phyloP scores from a whole-genome alignment of 495 filamentous ascomycete species.

The Aspergillus affinis region DNA sequence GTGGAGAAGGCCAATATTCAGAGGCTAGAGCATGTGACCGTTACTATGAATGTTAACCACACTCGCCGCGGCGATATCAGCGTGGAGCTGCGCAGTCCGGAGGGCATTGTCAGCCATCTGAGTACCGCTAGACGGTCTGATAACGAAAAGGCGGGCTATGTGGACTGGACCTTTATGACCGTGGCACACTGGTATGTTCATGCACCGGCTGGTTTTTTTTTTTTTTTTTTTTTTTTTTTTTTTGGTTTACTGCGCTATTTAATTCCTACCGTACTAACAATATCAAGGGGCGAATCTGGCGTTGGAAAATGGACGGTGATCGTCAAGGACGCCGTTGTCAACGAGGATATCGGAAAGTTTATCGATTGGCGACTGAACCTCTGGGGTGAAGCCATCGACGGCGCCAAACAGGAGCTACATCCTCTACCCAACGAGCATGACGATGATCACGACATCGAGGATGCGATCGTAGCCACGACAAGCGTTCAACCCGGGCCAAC shows the following conservation, averaged over 20 bases:
- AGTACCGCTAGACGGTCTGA: conserved; percentile 71
- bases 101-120: conserved; percentile 79
- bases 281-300: conserved; percentile 78
- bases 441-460: conserved; percentile 72
- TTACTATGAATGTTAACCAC: conserved; percentile 95
- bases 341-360: conserved; percentile 73
- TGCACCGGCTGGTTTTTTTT: no score
- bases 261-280: not conserved
- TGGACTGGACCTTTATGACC: conserved; percentile 98
- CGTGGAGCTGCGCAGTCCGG: conserved; percentile 86
- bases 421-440: conserved; percentile 85
- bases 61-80: conserved; percentile 84
- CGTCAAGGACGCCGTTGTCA: conserved; percentile 81
- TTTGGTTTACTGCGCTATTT: not conserved
- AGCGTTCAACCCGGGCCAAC: conserved; percentile 47
- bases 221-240: no score
- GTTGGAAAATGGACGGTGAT: conserved; percentile 87
- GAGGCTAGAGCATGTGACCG: conserved; percentile 87
- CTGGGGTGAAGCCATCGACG: conserved; percentile 86
- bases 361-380: conserved; percentile 91
- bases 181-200: conserved; percentile 82
- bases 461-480: conserved; percentile 53
- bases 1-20: conserved; percentile 79
- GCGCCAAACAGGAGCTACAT: conserved; percentile 63
- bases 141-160: conserved; percentile 65